Percentiles rank a stretch among this genome's conserved stretches.
Evolutionary conservation across 2,329 filamentous ascomycete genomes (phyloP).

Genomic region (Paradendryphiella salina): DNA sequence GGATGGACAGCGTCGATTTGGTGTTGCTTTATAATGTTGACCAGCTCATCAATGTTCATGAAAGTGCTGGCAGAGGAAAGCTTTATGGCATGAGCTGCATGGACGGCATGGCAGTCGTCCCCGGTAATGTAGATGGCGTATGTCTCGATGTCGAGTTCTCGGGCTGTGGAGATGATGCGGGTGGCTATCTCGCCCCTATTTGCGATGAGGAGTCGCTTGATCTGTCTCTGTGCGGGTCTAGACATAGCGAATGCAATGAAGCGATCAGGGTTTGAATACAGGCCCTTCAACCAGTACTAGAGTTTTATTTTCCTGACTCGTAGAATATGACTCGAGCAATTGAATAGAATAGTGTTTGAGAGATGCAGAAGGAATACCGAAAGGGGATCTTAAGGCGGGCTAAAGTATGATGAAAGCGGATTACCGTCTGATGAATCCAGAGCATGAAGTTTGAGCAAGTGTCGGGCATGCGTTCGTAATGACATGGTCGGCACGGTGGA

Average conservation of each 20-base stretch:
- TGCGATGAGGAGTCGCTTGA: constrained; percentile 57
- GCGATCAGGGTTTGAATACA: background rate
- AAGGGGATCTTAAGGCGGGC: too few species aligned
- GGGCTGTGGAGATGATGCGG: constrained; percentile 62
- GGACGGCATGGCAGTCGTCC: constrained; percentile 59
- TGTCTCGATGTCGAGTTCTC: constrained; percentile 61
- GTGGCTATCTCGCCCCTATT: constrained; percentile 68
- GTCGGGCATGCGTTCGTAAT: background rate
- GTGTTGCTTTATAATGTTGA: constrained; percentile 55
- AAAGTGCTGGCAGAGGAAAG: constrained; percentile 58
- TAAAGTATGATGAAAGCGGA: too few species aligned
- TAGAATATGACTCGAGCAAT: too few species aligned
- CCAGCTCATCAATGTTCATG: constrained; percentile 55
- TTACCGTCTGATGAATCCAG: too few species aligned
- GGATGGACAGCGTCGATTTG: constrained; percentile 61
- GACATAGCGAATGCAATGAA: constrained; percentile 19
- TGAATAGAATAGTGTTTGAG: too few species aligned
- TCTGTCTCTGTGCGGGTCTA: constrained; percentile 39
- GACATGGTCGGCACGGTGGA: background rate
- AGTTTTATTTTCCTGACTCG: too few species aligned
- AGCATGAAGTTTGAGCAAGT: too few species aligned
- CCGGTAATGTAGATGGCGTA: constrained; percentile 59
- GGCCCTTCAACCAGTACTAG: too few species aligned
- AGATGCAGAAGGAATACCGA: background rate
- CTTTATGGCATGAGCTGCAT: constrained; percentile 56